Base-by-base conservation (phyloP, 148 eudicot genomes). In the Persicaria tinctoria region DNA sequence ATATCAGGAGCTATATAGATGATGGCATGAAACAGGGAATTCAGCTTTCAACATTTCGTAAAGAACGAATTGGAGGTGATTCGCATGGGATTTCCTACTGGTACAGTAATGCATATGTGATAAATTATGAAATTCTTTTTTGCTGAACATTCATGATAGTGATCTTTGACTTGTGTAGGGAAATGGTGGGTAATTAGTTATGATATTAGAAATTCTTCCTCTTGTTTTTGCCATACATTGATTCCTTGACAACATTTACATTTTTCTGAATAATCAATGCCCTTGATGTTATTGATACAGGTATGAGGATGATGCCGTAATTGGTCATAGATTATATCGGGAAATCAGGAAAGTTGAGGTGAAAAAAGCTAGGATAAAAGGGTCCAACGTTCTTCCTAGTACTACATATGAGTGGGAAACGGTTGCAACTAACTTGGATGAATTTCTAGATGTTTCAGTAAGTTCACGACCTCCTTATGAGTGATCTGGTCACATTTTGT, bases 391-490 rank as follows among this genome's bases (percentile, higher is more conserved):
- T 8, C 84, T 90, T 79, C 92, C 96, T 48, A 83, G 80, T 88
- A 89, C 97, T 51, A 80, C 82, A 62, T 96, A 86, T 69, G 90
- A 89, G 73, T 96, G 99, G 99, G 97, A 96, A 82, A 83, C 97
- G 48, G 95, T 89, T 77, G 97, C 99, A n/a, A 92, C 99, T 77
- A 96, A 88, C 81, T 82, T 96, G 72, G 99, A 96, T 78, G 99
- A 96, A 81, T 96, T 96, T 86, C 76, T 85, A 47, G 93, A 87
- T 78, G 97, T 96, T 82, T 85, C 97, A 76, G 99, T 96, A 87
- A 90, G 99, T 85, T 64, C 63, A 44, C 44, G 17, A 17, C 48
- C n/a, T 72, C 57, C 38, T 45, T 4, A 53, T 0, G 49, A 73
- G 47, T 32, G 1, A 13, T 74, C 27, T 78, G 56, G 46, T 62